Conservation (phyloP, 768 basidiomycete species). For the Leccinum longicurvipes region DNA sequence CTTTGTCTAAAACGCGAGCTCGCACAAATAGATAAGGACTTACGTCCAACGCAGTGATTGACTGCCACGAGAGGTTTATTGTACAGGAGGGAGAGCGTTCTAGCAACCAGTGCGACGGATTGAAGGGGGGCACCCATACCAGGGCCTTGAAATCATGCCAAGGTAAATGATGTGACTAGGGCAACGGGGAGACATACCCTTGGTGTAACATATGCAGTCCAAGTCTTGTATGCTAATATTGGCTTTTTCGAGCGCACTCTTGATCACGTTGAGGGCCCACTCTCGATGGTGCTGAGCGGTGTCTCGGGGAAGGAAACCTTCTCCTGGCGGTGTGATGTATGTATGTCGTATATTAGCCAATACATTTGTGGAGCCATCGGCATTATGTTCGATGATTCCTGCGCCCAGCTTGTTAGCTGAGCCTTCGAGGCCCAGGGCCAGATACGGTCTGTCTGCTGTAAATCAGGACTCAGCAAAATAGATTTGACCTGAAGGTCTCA, state of each 20-base stretch:
- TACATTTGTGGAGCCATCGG: constrained; percentile 69
- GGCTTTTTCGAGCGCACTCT: constrained; percentile 69
- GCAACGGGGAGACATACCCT: constrained; percentile 55
- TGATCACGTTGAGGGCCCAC: constrained; percentile 83
- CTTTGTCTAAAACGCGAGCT: neutral
- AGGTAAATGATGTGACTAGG: neutral
- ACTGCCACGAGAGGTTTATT: constrained; percentile 92
- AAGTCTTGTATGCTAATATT: constrained; percentile 69
- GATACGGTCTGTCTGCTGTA: constrained; percentile 55
- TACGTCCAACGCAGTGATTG: constrained; percentile 99
- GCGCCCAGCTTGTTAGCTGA: constrained; percentile 98
- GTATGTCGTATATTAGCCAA: constrained; percentile 95
- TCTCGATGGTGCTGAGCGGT: constrained; percentile 95
- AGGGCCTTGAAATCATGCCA: constrained; percentile 59
- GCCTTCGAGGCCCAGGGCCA: constrained; percentile 96
- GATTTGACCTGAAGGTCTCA: constrained; percentile 15
- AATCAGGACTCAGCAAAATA: constrained; percentile 11
- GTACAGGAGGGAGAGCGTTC: constrained; percentile 84
- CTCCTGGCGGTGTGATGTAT: constrained; percentile 97
- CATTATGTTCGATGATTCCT: constrained; percentile 82
- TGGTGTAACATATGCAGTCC: constrained; percentile 96
- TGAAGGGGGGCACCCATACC: constrained; percentile 98
- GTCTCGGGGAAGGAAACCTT: constrained; percentile 94
- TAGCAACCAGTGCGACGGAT: constrained; percentile 90
- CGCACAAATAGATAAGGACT: constrained; percentile 8